Percentiles rank a stretch among this genome's conserved stretches.
phyloP scores from a whole-genome alignment of 352 stramenopile species.

The Globisporangium abappressorium region DNA sequence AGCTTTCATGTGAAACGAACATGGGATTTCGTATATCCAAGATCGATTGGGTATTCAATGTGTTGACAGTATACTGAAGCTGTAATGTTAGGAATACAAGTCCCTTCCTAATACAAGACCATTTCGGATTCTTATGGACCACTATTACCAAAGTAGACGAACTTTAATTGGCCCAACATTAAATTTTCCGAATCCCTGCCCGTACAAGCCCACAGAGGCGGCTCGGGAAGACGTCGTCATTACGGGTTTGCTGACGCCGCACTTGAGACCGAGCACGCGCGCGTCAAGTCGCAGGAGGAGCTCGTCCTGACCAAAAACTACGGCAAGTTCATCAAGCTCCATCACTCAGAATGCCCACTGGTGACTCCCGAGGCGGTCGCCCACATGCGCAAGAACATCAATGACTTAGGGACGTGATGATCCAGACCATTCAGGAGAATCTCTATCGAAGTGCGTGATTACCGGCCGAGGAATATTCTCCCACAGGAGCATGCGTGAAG shows the following conservation, averaged over 20 bases:
- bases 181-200: no score
- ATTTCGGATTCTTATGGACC: no score
- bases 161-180: no score
- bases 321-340: conserved; percentile 25
- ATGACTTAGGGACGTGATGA: conserved; percentile 25
- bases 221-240: background rate
- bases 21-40: no score
- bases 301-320: conserved; percentile 25
- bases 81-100: no score
- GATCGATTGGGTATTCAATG: no score
- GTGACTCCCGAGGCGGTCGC: conserved; percentile 20
- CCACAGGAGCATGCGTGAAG: background rate
- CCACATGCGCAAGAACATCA: conserved; percentile 18
- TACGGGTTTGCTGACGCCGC: background rate
- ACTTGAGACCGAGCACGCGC: background rate
- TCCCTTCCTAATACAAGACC: no score
- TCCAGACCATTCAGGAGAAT: conserved; percentile 21
- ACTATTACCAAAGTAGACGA: no score
- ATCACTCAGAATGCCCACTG: conserved; percentile 16
- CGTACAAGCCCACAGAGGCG: background rate
- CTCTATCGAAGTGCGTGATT: background rate
- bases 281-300: conserved; percentile 11
- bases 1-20: no score
- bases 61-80: no score
- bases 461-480: background rate